Evolutionary conservation across 345 rosid species (phyloP).

Genomic region (Barbarea vulgaris): DNA sequence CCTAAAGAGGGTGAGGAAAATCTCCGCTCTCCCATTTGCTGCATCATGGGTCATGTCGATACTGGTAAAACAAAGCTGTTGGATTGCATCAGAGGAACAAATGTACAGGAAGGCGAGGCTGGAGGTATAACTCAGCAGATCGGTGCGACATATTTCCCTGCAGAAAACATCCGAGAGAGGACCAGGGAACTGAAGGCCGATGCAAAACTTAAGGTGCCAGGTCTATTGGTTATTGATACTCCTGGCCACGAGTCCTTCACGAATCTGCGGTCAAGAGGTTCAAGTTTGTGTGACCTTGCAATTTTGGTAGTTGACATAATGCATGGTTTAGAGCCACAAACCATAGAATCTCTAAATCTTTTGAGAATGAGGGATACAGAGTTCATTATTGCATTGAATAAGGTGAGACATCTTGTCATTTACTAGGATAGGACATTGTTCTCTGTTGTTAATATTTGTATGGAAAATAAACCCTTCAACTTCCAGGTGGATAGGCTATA

Average conservation of each 20-base stretch:
- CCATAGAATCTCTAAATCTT: slow-evolving; percentile 91
- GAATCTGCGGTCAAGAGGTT: slow-evolving; percentile 90
- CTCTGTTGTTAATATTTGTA: slow-evolving; percentile 1
- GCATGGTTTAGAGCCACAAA: slow-evolving; percentile 93
- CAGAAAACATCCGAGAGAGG: slow-evolving; percentile 89
- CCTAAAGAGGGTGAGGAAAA: slow-evolving; percentile 53
- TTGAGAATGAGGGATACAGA: slow-evolving; percentile 81
- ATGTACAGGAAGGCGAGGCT: slow-evolving; percentile 99
- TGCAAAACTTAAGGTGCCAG: slow-evolving; percentile 92
- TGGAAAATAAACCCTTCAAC: slow-evolving; percentile 8
- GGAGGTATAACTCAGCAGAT: slow-evolving; percentile 99
- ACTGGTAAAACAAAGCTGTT: slow-evolving; percentile 95
- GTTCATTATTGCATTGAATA: slow-evolving; percentile 91
- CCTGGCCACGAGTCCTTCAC: slow-evolving; percentile 96
- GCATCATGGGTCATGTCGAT: slow-evolving; percentile 99
- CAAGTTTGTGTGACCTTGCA: slow-evolving; percentile 95
- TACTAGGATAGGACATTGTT: slow-evolving; percentile 10
- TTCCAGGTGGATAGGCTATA: slow-evolving; percentile 89
- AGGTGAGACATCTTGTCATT: slow-evolving; percentile 52
- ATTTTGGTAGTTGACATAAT: slow-evolving; percentile 95
- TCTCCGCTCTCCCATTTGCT: slow-evolving; percentile 94
- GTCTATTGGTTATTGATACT: slow-evolving; percentile 94
- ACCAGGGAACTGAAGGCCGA: slow-evolving; percentile 92
- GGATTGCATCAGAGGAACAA: slow-evolving; percentile 95
- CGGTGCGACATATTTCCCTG: slow-evolving; percentile 98